A percentile compares a stretch with the other conserved stretches of the same genome.
Evolutionary conservation across 352 stramenopile species (phyloP).

Genomic region (Peronospora belbahrii): DNA sequence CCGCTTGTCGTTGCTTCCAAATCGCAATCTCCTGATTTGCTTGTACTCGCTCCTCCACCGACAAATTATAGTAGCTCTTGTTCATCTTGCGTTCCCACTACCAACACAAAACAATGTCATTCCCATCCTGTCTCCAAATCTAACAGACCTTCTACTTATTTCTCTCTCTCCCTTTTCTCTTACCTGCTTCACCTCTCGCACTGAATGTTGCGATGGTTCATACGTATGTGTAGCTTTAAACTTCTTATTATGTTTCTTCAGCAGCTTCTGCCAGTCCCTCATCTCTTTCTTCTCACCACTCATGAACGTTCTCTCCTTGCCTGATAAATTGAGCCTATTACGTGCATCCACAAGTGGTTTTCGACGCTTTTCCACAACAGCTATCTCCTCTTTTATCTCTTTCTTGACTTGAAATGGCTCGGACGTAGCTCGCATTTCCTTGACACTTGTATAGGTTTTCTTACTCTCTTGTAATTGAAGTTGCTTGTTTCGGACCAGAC

Average conservation of each 20-base stretch:
- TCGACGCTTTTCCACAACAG: not conserved
- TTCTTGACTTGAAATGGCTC: conserved; percentile 14
- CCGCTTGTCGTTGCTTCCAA: conserved; percentile 28
- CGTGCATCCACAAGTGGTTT: conserved; percentile 16
- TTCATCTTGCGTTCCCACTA: conserved; percentile 68
- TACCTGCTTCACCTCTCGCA: conserved; percentile 67
- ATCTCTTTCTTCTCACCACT: conserved; percentile 25
- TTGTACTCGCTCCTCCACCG: conserved; percentile 40
- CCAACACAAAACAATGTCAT: not conserved
- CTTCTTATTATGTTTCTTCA: conserved; percentile 74
- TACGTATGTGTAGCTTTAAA: conserved; percentile 68
- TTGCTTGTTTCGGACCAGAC: conserved; percentile 7
- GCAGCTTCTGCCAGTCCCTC: conserved; percentile 43
- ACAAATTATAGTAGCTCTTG: conserved; percentile 67
- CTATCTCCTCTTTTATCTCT: not conserved
- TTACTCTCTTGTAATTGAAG: not conserved
- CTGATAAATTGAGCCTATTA: conserved; percentile 4
- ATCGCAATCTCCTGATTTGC: conserved; percentile 65
- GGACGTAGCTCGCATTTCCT: conserved; percentile 14
- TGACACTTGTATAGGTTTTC: conserved; percentile 17
- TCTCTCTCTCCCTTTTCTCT: not conserved
- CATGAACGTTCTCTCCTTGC: conserved; percentile 1
- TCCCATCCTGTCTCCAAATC: not conserved
- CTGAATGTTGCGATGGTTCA: conserved; percentile 67
- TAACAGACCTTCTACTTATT: not conserved